A percentile compares a stretch with the other conserved stretches of the same genome.
Conservation (phyloP, 2,329 filamentous ascomycete genomes). For the Penicillium palitans region DNA sequence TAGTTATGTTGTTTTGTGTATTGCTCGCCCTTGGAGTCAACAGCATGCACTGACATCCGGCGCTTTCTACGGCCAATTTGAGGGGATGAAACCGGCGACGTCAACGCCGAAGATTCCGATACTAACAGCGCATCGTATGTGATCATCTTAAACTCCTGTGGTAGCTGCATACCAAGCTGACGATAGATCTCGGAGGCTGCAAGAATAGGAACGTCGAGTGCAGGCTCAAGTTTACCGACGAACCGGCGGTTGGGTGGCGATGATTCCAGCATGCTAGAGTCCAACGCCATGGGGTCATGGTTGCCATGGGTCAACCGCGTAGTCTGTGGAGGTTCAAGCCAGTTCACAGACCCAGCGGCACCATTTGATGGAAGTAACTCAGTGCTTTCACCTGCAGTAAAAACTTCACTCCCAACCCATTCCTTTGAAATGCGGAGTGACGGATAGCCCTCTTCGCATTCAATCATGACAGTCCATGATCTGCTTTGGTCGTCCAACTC, state of each 20-base stretch:
- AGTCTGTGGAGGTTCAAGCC: conserved; percentile 42
- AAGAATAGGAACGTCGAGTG: conserved; percentile 45
- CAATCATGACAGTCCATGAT: conserved; percentile 42
- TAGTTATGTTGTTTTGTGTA: conserved; percentile 43
- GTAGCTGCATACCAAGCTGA: conserved; percentile 41
- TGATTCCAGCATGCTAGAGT: conserved; percentile 40
- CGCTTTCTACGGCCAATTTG: conserved; percentile 35
- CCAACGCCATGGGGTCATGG: conserved; percentile 40
- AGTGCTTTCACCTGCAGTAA: conserved; percentile 32
- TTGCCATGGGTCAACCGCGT: conserved; percentile 35
- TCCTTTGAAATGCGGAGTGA: conserved; percentile 47
- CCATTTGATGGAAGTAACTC: conserved; percentile 25
- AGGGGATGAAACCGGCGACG: conserved; percentile 25
- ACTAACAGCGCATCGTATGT: conserved; percentile 43
- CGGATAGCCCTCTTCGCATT: conserved; percentile 49
- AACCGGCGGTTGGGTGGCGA: conserved; percentile 47
- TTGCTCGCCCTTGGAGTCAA: conserved; percentile 33
- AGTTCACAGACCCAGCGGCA: conserved; percentile 36
- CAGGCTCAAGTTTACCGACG: conserved; percentile 44
- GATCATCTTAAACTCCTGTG: conserved; percentile 42
- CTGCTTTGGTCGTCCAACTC: conserved; percentile 22
- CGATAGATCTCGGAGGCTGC: conserved; percentile 45
- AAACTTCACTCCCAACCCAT: conserved; percentile 42
- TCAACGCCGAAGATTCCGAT: conserved; percentile 31
- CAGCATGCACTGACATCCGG: conserved; percentile 33